phyloP scores from a whole-genome alignment of 1,284 basidiomycete species.

The Xanthoconium separans region DNA sequence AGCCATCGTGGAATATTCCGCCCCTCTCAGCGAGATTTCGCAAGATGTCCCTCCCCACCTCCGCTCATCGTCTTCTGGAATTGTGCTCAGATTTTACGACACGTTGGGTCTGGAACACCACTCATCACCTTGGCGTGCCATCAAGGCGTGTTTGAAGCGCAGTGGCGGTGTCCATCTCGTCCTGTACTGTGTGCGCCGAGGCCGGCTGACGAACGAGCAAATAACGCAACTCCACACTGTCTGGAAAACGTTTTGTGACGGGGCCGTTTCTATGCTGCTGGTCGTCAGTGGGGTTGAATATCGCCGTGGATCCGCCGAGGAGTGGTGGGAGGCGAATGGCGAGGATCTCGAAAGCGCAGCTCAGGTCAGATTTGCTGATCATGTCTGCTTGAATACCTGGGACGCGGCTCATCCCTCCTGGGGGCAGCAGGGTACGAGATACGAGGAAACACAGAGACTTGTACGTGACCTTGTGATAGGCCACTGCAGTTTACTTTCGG shows the following conservation, averaged over 20 bases:
- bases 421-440: conserved; percentile 11
- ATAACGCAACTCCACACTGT: conserved; percentile 16
- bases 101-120: conserved; percentile 2
- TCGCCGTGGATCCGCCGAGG: conserved; percentile 21
- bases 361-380: conserved; percentile 20
- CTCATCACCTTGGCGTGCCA: conserved; percentile 13
- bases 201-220: conserved; percentile 23
- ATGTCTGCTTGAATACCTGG: conserved; percentile 25
- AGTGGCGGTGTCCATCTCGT: conserved; percentile 17
- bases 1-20: conserved; percentile 17
- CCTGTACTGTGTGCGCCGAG: conserved; percentile 29
- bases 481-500: conserved; percentile 12
- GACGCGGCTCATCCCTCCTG: conserved; percentile 22
- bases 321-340: conserved; percentile 32
- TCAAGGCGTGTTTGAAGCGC: conserved; percentile 16
- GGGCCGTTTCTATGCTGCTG: conserved; percentile 22
- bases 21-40: conserved; percentile 11
- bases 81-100: conserved; percentile 19
- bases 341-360: conserved; percentile 6
- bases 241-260: conserved; percentile 19
- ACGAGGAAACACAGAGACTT: conserved; percentile 21
- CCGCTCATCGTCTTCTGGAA: neutral
- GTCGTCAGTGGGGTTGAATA: conserved; percentile 26
- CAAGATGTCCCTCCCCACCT: neutral
- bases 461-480: conserved; percentile 20